phyloP scores from a whole-genome alignment of 176 grass and related monocot species.

The Carex scoparia region DNA sequence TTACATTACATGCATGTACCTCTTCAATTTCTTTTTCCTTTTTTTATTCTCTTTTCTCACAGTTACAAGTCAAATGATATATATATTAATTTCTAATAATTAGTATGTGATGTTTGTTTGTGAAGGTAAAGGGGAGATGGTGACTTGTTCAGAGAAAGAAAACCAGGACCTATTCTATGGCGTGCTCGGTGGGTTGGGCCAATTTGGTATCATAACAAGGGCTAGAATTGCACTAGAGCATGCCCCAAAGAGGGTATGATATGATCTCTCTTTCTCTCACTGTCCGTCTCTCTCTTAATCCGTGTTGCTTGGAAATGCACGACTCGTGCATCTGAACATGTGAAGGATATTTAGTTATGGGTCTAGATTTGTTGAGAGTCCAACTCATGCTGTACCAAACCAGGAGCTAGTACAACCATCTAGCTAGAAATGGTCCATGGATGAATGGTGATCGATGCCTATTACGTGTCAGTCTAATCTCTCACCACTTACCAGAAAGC shows the following conservation, averaged over 20 bases:
- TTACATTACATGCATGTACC: not conserved
- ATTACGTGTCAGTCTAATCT: not conserved
- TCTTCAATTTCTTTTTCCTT: not conserved
- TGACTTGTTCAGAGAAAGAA: conserved; percentile 63
- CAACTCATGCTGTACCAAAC: conserved; percentile 6
- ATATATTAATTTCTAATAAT: not conserved
- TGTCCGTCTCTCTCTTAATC: not conserved
- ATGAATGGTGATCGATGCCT: not conserved
- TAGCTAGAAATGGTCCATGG: conserved; percentile 18
- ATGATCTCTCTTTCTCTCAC: conserved; percentile 1
- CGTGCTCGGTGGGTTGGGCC: conserved; percentile 75
- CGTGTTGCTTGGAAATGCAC: conserved; percentile 4
- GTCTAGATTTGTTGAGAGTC: conserved; percentile 23
- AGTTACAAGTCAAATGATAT: not conserved
- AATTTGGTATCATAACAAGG: conserved; percentile 89
- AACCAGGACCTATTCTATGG: conserved; percentile 75
- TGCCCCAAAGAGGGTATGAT: conserved; percentile 66
- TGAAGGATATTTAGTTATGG: conserved; percentile 21
- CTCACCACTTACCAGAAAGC: not conserved
- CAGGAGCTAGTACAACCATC: not conserved
- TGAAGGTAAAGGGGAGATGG: conserved; percentile 68
- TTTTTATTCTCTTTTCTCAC: not conserved
- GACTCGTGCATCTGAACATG: not conserved
- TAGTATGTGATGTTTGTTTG: not conserved
- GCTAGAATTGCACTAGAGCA: conserved; percentile 88